phyloP scores from a whole-genome alignment of 441 rosid species.

The Raphanus hybrid region DNA sequence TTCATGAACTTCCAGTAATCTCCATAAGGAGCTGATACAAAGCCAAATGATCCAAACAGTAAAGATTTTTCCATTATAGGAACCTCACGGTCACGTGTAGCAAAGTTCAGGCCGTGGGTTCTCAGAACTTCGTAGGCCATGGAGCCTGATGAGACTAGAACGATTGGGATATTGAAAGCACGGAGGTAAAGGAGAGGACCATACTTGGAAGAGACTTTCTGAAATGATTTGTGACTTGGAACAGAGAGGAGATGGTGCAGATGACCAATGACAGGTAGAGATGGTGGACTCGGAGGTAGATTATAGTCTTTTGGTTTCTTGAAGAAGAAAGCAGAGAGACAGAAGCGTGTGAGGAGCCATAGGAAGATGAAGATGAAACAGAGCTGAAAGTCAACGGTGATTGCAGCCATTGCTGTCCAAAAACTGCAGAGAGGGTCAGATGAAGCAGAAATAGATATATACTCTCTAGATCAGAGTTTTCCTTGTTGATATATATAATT shows the following conservation, averaged over 20 bases:
- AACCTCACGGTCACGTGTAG: slow-evolving; percentile 18
- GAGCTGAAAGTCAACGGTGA: slow-evolving; percentile 41
- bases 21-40: slow-evolving; percentile 48
- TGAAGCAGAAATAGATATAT: slow-evolving; percentile 30
- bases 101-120: slow-evolving; percentile 43
- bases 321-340: slow-evolving; percentile 33
- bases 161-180: slow-evolving; percentile 25
- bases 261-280: slow-evolving; percentile 52
- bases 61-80: slow-evolving; percentile 38
- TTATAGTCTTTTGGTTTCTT: slow-evolving; percentile 31
- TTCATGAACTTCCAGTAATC: slow-evolving; percentile 62
- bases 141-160: slow-evolving; percentile 48
- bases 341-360: slow-evolving; percentile 23
- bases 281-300: slow-evolving; percentile 54
- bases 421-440: slow-evolving; percentile 44
- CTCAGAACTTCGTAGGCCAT: slow-evolving; percentile 48
- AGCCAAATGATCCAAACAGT: slow-evolving; percentile 44
- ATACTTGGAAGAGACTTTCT: slow-evolving; percentile 32
- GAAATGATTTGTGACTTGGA: slow-evolving; percentile 39
- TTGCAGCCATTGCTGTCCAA: slow-evolving; percentile 31
- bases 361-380: slow-evolving; percentile 30
- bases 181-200: slow-evolving; percentile 52
- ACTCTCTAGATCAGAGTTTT: slow-evolving; percentile 17
- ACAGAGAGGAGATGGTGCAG: slow-evolving; percentile 46
- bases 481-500: slow-evolving; percentile 1